These are phyloP conservation scores for Mycena crocata DNA, from an alignment of 768 basidiomycete genomes.

Conservation along the genomic window DNA sequence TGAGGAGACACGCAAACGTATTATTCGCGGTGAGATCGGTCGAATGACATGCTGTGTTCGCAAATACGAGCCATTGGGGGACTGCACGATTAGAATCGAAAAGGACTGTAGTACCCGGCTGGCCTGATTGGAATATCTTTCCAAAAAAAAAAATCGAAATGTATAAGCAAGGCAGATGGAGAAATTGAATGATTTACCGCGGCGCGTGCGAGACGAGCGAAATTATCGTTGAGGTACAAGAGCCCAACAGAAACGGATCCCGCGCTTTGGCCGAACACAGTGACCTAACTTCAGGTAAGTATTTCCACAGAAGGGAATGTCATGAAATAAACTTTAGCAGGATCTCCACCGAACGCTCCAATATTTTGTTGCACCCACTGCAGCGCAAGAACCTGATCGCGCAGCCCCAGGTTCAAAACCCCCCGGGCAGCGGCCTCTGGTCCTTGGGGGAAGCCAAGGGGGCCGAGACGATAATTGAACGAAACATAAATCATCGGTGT, in stretches of 20 bases:
- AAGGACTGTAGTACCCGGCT: background rate
- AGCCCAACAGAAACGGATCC: background rate
- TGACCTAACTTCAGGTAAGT: background rate
- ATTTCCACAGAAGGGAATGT: background rate
- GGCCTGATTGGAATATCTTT: slow-evolving; percentile 2
- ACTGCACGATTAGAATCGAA: background rate
- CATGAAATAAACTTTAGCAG: background rate
- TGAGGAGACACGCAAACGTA: background rate
- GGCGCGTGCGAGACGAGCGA: background rate
- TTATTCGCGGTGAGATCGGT: background rate
- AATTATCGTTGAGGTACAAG: background rate
- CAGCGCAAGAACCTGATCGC: slow-evolving; percentile 42
- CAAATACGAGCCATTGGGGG: slow-evolving; percentile 7
- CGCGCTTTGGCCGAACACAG: slow-evolving; percentile 2
- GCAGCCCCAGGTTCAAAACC: slow-evolving; percentile 43
- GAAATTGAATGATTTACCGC: background rate
- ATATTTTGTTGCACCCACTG: slow-evolving; percentile 60
- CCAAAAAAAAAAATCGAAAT: background rate
- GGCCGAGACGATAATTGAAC: slow-evolving; percentile 31
- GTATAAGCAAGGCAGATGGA: background rate
- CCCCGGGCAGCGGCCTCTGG: slow-evolving; percentile 38
- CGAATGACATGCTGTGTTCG: background rate
- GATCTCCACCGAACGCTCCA: slow-evolving; percentile 50
- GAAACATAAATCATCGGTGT: slow-evolving; percentile 54
- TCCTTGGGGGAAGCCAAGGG: slow-evolving; percentile 53